Evolutionary conservation across 108 stramenopile species (phyloP).

Genomic region (Ochromonas danica): DNA sequence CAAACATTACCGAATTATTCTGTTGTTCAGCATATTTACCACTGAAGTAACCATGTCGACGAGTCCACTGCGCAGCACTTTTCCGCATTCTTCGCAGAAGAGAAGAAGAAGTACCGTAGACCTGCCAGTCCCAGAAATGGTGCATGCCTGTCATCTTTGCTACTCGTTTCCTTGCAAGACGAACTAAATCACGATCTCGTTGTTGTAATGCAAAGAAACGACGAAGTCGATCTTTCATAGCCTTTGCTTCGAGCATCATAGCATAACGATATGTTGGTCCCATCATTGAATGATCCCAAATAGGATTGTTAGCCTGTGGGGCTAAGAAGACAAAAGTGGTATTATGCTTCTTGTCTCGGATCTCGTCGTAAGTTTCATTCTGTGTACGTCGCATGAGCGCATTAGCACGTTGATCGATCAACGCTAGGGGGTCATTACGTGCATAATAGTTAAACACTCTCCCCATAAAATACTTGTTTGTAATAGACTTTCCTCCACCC

Average conservation of each 20-base stretch:
- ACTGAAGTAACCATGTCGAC: no score
- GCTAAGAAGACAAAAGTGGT: slow-evolving; percentile 55
- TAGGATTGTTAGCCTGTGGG: slow-evolving; percentile 40
- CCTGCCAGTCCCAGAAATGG: slow-evolving; percentile 41
- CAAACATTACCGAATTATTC: no score
- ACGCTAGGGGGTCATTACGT: slow-evolving; percentile 54
- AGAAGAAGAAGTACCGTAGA: no score
- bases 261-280: slow-evolving; percentile 53
- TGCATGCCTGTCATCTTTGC: slow-evolving; percentile 46
- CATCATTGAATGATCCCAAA: slow-evolving; percentile 53
- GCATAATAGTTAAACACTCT: slow-evolving; percentile 52
- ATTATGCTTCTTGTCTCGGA: slow-evolving; percentile 50
- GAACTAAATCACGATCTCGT: slow-evolving; percentile 25
- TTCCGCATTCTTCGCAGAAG: no score
- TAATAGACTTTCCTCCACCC: slow-evolving; percentile 53
- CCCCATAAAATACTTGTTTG: slow-evolving; percentile 53
- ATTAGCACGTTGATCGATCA: slow-evolving; percentile 51
- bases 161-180: slow-evolving; percentile 42
- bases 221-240: neutral
- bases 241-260: slow-evolving; percentile 43
- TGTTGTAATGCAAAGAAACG: neutral
- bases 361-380: slow-evolving; percentile 31
- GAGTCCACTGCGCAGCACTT: no score
- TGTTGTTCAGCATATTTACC: no score
- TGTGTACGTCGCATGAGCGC: slow-evolving; percentile 45